Evolutionary conservation across 2,329 filamentous ascomycete species (phyloP).

Genomic region (Atkinsonella hypoxylon): DNA sequence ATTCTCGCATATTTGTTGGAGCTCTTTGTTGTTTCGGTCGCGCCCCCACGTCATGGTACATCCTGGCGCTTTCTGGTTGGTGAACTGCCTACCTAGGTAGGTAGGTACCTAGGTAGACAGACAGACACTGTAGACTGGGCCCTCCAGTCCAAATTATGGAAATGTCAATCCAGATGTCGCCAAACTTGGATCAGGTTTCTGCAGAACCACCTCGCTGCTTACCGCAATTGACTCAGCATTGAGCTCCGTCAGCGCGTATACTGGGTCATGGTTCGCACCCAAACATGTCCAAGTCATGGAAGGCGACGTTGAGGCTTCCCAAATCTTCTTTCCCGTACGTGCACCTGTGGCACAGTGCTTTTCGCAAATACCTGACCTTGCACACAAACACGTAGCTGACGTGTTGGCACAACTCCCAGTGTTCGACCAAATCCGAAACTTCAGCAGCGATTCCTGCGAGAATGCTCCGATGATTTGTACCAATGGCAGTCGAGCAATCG

Average conservation of each 20-base stretch:
- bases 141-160: too few relatives aligned
- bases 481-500: conserved; percentile 61
- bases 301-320: conserved; percentile 63
- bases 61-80: neutral
- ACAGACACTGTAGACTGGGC: too few relatives aligned
- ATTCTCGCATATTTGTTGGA: neutral
- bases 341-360: neutral
- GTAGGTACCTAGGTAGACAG: too few relatives aligned
- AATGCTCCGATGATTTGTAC: conserved; percentile 82
- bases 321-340: conserved; percentile 60
- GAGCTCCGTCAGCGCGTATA: conserved; percentile 4
- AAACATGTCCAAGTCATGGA: conserved; percentile 50
- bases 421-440: conserved; percentile 38
- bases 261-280: conserved; percentile 16
- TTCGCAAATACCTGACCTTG: neutral
- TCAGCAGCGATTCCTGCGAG: conserved; percentile 50
- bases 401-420: conserved; percentile 20
- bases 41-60: conserved; percentile 2
- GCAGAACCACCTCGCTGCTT: neutral
- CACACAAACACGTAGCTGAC: conserved; percentile 2
- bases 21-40: neutral
- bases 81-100: too few relatives aligned
- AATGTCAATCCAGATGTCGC: too few relatives aligned
- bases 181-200: too few relatives aligned
- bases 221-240: neutral